Percentiles rank a stretch among this genome's conserved stretches.
phyloP scores from a whole-genome alignment of 306 rosid genomes.

The Argentina anserina region DNA sequence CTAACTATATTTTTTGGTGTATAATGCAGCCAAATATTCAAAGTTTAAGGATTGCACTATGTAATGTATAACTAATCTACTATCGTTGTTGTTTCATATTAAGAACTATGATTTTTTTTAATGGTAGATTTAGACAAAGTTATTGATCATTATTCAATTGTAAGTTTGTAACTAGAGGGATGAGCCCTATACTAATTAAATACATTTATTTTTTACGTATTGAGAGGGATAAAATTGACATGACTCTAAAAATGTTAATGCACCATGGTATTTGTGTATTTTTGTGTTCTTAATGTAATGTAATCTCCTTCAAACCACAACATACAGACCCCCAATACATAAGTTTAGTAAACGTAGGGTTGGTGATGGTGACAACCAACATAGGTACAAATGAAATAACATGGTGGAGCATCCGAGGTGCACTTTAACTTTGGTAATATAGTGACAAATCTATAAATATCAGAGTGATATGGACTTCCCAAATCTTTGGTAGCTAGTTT shows the following conservation, averaged over 20 bases:
- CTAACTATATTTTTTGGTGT: too few relatives aligned
- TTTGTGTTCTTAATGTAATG: background rate
- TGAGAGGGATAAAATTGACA: background rate
- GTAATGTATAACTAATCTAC: too few relatives aligned
- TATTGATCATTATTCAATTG: background rate
- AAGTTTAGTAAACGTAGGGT: background rate
- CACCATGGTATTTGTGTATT: background rate
- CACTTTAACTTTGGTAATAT: background rate
- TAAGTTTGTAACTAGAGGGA: background rate
- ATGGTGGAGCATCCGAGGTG: slow-evolving; percentile 21
- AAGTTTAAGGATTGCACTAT: background rate
- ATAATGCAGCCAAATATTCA: too few relatives aligned
- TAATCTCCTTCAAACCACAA: background rate
- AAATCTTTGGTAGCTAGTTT: background rate
- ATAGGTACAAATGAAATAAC: background rate
- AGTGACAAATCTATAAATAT: background rate
- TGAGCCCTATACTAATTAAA: background rate
- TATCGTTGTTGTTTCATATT: background rate
- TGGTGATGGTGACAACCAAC: background rate
- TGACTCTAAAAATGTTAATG: background rate
- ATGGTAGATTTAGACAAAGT: background rate
- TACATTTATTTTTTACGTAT: background rate
- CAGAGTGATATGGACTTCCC: background rate
- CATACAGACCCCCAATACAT: background rate
- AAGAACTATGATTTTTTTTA: background rate